Conservation (phyloP, 192 early-diverging fungal genomes). For the Gryganskiella cystojenkinii region DNA sequence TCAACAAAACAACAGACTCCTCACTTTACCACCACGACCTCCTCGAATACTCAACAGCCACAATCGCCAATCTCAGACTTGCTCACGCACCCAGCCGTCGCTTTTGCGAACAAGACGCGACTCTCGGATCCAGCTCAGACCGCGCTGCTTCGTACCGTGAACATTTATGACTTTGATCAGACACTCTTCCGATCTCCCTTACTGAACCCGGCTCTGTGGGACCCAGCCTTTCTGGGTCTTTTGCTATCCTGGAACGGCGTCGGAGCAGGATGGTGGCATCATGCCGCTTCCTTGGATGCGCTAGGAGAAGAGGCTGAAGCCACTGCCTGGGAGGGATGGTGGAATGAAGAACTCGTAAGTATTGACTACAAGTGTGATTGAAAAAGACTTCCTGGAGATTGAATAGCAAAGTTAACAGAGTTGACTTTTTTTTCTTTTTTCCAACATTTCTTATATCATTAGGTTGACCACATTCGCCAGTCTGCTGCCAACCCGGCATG, state of each 20-base stretch:
- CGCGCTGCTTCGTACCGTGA: constrained; percentile 6
- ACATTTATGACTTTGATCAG: constrained; percentile 74
- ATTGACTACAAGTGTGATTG: background rate
- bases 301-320: constrained; percentile 23
- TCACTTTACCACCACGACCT: background rate
- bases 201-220: constrained; percentile 70
- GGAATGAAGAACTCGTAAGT: constrained; percentile 50
- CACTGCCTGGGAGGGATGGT: constrained; percentile 35
- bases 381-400: too few species aligned
- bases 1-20: background rate
- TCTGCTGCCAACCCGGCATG: constrained; percentile 38
- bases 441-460: background rate
- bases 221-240: constrained; percentile 58
- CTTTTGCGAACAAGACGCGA: background rate
- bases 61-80: background rate
- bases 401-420: background rate
- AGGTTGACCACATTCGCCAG: constrained; percentile 56
- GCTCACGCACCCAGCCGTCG: constrained; percentile 19
- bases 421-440: constrained; percentile 1
- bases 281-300: constrained; percentile 58
- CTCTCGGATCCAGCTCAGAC: background rate
- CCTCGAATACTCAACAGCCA: background rate
- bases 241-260: constrained; percentile 55
- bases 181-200: constrained; percentile 71
- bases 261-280: constrained; percentile 67